Base-by-base conservation (phyloP, 257 asterid species). In the Solanum clarkiae region DNA sequence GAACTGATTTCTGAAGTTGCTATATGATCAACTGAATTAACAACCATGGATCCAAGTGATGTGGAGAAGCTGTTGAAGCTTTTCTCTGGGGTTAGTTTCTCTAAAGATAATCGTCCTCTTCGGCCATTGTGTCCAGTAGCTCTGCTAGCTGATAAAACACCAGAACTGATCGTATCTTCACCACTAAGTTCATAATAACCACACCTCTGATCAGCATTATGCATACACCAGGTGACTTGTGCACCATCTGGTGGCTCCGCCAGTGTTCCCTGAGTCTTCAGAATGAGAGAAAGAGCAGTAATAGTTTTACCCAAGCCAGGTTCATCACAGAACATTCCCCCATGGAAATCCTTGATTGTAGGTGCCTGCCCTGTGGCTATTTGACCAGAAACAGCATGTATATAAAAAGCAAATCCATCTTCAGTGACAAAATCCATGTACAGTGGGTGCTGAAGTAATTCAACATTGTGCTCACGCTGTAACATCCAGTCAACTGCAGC, bases 251-350 rank as follows among this genome's bases (percentile, higher is more conserved):
- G 98, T 71, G 97, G 90, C 74, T 93, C 97, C 80, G 97, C 95
- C 88, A 92, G 79, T 55, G 96, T 93, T 87, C 98, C 94, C 90
- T 89, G 99, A 51, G 95, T 89, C 92, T 97, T 97, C 87, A 97
- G 90, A 86, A 95, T 89, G 86, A 97, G 95, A 26, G 98, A 95
- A 72, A 97, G 93, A 87, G 98, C 92, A 82, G 99, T 95, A 54
- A 97, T 93, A 83, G 99, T 97, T 92, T 97, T 97, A 85, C 99
- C 99, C 86, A 97, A 88, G 86, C 98, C 98, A 92, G 99, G 98
- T 86, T 95, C 99, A 90, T 95, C 99, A 91, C 99, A 97, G 88
- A 97, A 97, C 98, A 97, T 91, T 72, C 98, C 99, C 85, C 98
- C 99, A 70, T 86, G 94, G 82, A 95, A 93, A 89, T 97, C 99